Evolutionary conservation across 805 yeast species (phyloP).

Genomic region (Zygotorulaspora florentina): DNA sequence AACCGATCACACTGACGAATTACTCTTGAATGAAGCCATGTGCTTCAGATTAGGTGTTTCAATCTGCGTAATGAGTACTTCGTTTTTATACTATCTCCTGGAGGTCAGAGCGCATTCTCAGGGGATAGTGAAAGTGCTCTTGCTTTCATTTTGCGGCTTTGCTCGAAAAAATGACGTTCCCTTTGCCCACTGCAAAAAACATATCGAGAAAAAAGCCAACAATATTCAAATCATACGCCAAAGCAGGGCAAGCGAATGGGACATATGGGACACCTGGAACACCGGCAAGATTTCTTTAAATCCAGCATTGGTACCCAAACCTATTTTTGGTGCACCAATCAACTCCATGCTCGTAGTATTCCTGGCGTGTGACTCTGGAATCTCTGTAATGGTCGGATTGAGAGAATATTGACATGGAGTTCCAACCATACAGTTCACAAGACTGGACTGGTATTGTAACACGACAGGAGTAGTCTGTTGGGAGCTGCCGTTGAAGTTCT

Average conservation of each 20-base stretch:
- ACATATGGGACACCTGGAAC: too few relatives aligned
- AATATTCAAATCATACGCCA: too few relatives aligned
- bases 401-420: constrained; percentile 49
- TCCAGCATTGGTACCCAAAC: constrained; percentile 41
- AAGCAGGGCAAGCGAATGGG: too few relatives aligned
- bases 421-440: constrained; percentile 52
- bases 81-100: neutral
- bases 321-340: constrained; percentile 42
- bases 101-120: neutral
- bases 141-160: constrained; percentile 1
- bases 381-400: constrained; percentile 39
- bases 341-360: constrained; percentile 79
- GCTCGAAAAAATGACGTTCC: constrained; percentile 4
- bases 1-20: neutral
- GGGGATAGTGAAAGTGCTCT: neutral
- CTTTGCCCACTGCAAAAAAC: neutral
- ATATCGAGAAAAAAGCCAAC: neutral
- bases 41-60: too few relatives aligned
- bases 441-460: constrained; percentile 34
- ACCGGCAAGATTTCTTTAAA: constrained; percentile 7
- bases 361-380: constrained; percentile 66
- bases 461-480: constrained; percentile 64
- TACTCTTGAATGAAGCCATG: too few relatives aligned
- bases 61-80: neutral
- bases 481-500: constrained; percentile 64